phyloP scores from a whole-genome alignment of 108 stramenopile genomes.

The Cyclotella atomus region DNA sequence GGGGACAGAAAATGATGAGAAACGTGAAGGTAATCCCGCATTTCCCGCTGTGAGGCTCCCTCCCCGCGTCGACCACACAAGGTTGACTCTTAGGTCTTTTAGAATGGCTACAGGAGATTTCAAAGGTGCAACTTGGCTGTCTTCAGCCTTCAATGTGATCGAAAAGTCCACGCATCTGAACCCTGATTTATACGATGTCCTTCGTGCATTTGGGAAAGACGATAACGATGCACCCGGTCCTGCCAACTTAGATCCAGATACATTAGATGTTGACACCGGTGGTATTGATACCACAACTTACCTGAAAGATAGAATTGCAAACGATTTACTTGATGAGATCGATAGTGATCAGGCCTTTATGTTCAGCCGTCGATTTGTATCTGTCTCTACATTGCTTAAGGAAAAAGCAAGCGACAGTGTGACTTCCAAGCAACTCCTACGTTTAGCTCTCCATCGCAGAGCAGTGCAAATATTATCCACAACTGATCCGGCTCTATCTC shows the following conservation, averaged over 20 bases:
- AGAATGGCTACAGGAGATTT: too few species aligned
- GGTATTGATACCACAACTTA: not conserved
- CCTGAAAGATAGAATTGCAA: slow-evolving; percentile 13
- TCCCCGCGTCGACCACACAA: too few species aligned
- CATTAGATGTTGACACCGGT: not conserved
- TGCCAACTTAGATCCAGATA: slow-evolving; percentile 28
- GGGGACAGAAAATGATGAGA: too few species aligned
- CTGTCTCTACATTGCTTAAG: slow-evolving; percentile 28
- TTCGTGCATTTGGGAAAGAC: slow-evolving; percentile 25
- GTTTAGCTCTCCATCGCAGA: slow-evolving; percentile 39
- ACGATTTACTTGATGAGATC: slow-evolving; percentile 31
- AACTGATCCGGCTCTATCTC: slow-evolving; percentile 11
- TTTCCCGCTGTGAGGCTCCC: too few species aligned
- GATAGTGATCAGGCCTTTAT: slow-evolving; percentile 37
- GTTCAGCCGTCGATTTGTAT: slow-evolving; percentile 40
- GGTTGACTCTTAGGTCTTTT: too few species aligned
- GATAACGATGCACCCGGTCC: slow-evolving; percentile 40
- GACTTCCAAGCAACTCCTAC: slow-evolving; percentile 22
- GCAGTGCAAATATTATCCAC: slow-evolving; percentile 35
- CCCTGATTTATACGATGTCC: slow-evolving; percentile 8
- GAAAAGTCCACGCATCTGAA: not conserved
- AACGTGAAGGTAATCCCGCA: too few species aligned
- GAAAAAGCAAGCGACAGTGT: not conserved
- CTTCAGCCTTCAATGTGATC: slow-evolving; percentile 7
- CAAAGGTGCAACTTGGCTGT: not conserved